Base-by-base conservation (phyloP, 441 rosid genomes). In the Cnidoscolus chayamansa region DNA sequence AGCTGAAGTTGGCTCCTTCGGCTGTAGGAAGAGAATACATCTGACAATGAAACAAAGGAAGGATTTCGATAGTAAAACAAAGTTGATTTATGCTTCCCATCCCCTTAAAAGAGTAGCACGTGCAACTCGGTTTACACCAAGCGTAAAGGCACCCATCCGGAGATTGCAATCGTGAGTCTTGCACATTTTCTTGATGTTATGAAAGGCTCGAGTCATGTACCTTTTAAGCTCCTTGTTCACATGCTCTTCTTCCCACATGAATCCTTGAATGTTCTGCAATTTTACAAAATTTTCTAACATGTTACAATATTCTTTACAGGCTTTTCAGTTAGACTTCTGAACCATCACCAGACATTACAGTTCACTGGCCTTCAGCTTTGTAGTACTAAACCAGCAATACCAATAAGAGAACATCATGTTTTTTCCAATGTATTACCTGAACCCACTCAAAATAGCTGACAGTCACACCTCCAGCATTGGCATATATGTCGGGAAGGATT, bases 361-460 rank as follows among this genome's bases (percentile, higher is more conserved):
- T 31, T 40, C 4, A 40, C 45, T 7, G 7, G 7, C 16, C 61
- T 65, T 60, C 67, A 37, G 71, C 11, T 19, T 70, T 57, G 20
- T 10, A 19, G 31, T 45, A 10, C 1, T 30, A 6, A 10, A 7
- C 13, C 9, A 15, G 16, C 9, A 43, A 53, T 11, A 30, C 31
- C 48, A 15, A 59, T 2, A 12, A 25, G 20, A 32, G 9, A n/a
- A 19, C 20, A 20, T 25, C 17, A 12, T 58, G 65, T 54, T 6
- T 12, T 57, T 48, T 54, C 16, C 49, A 65, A 50, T 72, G 3
- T 51, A 10, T 76, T 86, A 91, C 97, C 97, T 92, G 97, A 67
- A 94, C 98, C 98, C 97, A 92, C 83, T 94, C 97, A 37, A 90
- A 94, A 71, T 94, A 94, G 85, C 97, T 94, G 65, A 94, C 98